These are phyloP conservation scores for Dendrobium huoshanense DNA, from an alignment of 106 monocot genomes.

Conservation along the genomic window DNA sequence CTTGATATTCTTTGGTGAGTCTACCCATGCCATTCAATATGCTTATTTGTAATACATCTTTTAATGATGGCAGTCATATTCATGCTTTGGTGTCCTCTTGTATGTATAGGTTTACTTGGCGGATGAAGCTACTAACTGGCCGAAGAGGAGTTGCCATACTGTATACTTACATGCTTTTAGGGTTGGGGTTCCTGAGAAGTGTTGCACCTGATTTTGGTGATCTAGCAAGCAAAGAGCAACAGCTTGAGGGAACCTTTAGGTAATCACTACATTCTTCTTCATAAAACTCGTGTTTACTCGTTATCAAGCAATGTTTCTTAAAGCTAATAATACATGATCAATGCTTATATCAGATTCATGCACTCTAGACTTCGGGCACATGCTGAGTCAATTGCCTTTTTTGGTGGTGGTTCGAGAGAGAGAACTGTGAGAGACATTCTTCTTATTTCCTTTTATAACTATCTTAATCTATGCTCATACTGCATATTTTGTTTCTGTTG, in stretches of 20 bases:
- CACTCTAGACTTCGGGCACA: slow-evolving; percentile 92
- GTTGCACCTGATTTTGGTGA: slow-evolving; percentile 95
- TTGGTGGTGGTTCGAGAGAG: slow-evolving; percentile 96
- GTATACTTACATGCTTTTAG: slow-evolving; percentile 91
- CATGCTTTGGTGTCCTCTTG: background rate
- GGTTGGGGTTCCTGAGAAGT: slow-evolving; percentile 87
- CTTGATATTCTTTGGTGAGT: slow-evolving; percentile 98
- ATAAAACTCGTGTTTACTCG: background rate
- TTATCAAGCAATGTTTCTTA: background rate
- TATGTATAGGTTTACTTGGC: slow-evolving; percentile 89
- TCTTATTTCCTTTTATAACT: background rate
- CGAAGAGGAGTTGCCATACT: slow-evolving; percentile 87
- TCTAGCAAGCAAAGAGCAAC: slow-evolving; percentile 80
- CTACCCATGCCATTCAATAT: background rate
- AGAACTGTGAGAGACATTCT: slow-evolving; percentile 66
- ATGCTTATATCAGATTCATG: slow-evolving; percentile 57
- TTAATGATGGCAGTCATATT: background rate
- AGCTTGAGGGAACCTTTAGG: slow-evolving; percentile 96
- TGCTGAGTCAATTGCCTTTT: slow-evolving; percentile 99
- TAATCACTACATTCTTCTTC: slow-evolving; percentile 11
- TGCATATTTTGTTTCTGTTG: background rate
- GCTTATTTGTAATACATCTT: background rate
- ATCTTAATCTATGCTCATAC: background rate
- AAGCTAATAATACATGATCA: slow-evolving; percentile 3
- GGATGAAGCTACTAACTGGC: slow-evolving; percentile 94